Percentiles rank a stretch among this genome's conserved stretches.
Conservation (phyloP, 331 rosid genomes). For the Pyracantha coccinea region DNA sequence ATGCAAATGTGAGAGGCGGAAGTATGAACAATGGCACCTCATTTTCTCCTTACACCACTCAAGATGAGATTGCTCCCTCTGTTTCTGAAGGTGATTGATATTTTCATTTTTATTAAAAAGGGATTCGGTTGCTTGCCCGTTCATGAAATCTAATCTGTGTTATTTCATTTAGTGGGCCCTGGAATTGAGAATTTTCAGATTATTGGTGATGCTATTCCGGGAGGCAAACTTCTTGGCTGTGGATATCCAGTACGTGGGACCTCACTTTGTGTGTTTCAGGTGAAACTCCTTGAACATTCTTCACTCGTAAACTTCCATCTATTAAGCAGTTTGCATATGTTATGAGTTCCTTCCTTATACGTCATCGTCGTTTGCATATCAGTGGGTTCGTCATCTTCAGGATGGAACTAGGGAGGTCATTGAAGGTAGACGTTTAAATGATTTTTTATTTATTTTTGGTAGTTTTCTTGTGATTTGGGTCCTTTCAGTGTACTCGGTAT, state of each 20-base stretch:
- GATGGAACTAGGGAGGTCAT: constrained; percentile 94
- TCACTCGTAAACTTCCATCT: background rate
- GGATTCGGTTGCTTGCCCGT: background rate
- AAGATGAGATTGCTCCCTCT: constrained; percentile 32
- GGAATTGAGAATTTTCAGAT: constrained; percentile 90
- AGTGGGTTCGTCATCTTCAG: constrained; percentile 98
- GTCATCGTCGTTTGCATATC: constrained; percentile 20
- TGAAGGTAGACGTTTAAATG: constrained; percentile 56
- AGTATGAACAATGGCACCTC: constrained; percentile 16
- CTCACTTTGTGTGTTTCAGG: constrained; percentile 97
- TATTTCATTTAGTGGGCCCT: constrained; percentile 55
- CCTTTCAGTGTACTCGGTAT: constrained; percentile 1
- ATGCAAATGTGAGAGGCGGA: constrained; percentile 20
- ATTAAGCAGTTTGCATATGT: constrained; percentile 2
- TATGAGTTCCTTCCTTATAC: constrained; percentile 14
- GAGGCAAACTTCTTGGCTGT: constrained; percentile 88
- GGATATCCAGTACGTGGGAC: constrained; percentile 87
- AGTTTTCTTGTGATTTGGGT: background rate
- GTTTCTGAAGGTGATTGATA: constrained; percentile 41
- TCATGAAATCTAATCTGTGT: constrained; percentile 4
- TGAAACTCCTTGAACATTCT: constrained; percentile 25
- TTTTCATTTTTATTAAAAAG: background rate
- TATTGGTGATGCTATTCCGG: constrained; percentile 81
- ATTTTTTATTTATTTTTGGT: background rate
- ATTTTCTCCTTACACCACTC: constrained; percentile 23